phyloP scores from a whole-genome alignment of 139 green algal genomes.

The Volvox reticuliferus region DNA sequence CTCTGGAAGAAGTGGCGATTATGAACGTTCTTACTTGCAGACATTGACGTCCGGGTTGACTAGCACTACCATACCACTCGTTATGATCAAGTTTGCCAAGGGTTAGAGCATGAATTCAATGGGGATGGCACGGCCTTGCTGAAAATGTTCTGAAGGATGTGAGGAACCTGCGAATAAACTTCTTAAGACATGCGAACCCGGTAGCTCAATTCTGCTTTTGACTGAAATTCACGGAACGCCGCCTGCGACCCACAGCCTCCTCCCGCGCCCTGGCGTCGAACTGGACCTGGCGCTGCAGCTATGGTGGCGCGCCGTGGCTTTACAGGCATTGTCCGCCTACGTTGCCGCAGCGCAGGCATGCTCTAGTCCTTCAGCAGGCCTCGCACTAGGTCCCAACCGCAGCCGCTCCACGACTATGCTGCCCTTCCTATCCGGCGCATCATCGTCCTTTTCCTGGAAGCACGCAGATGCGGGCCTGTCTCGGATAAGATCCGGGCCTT shows the following conservation, averaged over 20 bases:
- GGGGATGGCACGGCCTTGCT: too few relatives aligned
- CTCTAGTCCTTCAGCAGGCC: neutral
- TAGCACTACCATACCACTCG: too few relatives aligned
- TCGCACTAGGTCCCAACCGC: neutral
- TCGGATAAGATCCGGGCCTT: neutral
- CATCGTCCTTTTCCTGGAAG: slow-evolving; percentile 13
- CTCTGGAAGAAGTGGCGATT: too few relatives aligned
- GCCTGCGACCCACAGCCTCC: slow-evolving; percentile 13
- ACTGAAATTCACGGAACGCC: too few relatives aligned
- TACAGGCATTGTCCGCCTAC: slow-evolving; percentile 77
- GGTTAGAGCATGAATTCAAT: too few relatives aligned
- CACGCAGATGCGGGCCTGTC: slow-evolving; percentile 8
- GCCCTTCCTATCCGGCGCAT: neutral
- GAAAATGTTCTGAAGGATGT: too few relatives aligned
- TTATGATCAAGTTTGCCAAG: too few relatives aligned
- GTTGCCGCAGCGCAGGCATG: slow-evolving; percentile 3
- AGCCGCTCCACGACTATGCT: neutral
- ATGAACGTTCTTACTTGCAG: too few relatives aligned
- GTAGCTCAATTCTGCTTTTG: too few relatives aligned
- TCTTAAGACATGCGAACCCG: too few relatives aligned
- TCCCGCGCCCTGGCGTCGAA: slow-evolving; percentile 56
- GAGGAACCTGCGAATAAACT: too few relatives aligned
- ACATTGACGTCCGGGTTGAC: too few relatives aligned
- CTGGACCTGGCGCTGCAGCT: slow-evolving; percentile 75
- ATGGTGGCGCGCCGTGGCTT: slow-evolving; percentile 81